Percentiles rank a stretch among this genome's conserved stretches.
These are phyloP conservation scores for Cymbopogon flexuosus DNA, from an alignment of 202 grass and related monocot species.

Conservation along the genomic window DNA sequence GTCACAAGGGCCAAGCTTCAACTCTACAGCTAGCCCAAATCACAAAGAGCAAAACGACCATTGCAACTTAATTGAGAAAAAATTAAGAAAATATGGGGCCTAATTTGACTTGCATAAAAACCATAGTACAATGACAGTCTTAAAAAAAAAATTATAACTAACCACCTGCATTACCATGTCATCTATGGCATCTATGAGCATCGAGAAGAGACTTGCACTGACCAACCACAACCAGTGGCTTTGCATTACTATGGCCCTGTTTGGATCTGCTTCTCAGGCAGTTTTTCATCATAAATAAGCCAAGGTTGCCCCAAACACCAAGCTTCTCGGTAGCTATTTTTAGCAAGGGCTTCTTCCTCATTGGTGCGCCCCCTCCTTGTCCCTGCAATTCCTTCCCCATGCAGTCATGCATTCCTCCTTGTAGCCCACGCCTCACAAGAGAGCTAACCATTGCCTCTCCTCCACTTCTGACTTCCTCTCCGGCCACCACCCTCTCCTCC, in stretches of 20 bases:
- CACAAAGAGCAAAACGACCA: background rate
- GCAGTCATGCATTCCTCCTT: no score
- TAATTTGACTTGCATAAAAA: background rate
- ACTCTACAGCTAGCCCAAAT: background rate
- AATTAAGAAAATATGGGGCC: background rate
- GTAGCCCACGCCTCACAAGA: no score
- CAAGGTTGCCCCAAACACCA: no score
- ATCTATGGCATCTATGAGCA: background rate
- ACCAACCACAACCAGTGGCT: background rate
- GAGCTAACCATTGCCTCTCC: no score
- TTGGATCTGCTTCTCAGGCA: no score
- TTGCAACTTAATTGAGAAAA: background rate
- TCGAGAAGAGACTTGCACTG: slow-evolving; percentile 10
- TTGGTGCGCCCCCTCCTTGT: no score
- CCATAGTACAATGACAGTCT: background rate
- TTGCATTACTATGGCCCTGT: background rate
- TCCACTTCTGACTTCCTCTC: no score
- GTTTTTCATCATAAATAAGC: no score
- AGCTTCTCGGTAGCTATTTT: no score
- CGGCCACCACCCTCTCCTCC: no score
- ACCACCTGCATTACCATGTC: background rate
- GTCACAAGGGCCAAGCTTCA: background rate
- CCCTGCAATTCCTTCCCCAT: no score
- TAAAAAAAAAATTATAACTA: background rate
- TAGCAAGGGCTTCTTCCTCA: no score